A percentile compares a stretch with the other conserved stretches of the same genome.
Evolutionary conservation across 176 grass and related monocot species (phyloP).

Genomic region (Avena eriantha): DNA sequence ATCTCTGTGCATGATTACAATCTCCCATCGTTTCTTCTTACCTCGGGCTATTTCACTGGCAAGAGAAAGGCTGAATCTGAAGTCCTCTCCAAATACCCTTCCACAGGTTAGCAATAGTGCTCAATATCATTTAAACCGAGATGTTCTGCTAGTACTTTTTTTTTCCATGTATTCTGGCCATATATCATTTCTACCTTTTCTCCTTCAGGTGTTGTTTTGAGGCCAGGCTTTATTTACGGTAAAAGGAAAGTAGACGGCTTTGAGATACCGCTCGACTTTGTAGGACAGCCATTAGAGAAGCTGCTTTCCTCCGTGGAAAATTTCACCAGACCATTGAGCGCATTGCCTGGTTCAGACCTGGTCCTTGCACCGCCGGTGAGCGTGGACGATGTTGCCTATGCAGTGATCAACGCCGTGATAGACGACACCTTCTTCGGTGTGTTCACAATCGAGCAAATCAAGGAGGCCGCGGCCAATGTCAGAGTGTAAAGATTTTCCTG

Average conservation of each 20-base stretch:
- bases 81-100: conserved; percentile 91
- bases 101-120: conserved; percentile 64
- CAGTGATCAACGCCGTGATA: conserved; percentile 66
- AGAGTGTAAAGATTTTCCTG: conserved; percentile 44
- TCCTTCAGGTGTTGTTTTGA: conserved; percentile 73
- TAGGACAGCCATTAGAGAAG: conserved; percentile 79
- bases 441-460: conserved; percentile 93
- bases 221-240: conserved; percentile 96
- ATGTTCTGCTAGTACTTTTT: neutral
- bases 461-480: conserved; percentile 73
- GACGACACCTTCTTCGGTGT: conserved; percentile 85
- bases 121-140: neutral
- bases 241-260: conserved; percentile 90
- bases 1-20: conserved; percentile 99
- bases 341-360: conserved; percentile 85
- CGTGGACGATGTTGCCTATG: conserved; percentile 94
- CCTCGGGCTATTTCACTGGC: conserved; percentile 85
- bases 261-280: conserved; percentile 73
- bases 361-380: conserved; percentile 74
- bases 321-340: conserved; percentile 78
- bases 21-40: conserved; percentile 82
- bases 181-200: conserved; percentile 6
- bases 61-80: conserved; percentile 96
- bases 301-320: conserved; percentile 69
- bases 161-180: neutral